Base-by-base conservation (phyloP, 2,329 filamentous ascomycete genomes). In the Thermothelomyces thermophilus region DNA sequence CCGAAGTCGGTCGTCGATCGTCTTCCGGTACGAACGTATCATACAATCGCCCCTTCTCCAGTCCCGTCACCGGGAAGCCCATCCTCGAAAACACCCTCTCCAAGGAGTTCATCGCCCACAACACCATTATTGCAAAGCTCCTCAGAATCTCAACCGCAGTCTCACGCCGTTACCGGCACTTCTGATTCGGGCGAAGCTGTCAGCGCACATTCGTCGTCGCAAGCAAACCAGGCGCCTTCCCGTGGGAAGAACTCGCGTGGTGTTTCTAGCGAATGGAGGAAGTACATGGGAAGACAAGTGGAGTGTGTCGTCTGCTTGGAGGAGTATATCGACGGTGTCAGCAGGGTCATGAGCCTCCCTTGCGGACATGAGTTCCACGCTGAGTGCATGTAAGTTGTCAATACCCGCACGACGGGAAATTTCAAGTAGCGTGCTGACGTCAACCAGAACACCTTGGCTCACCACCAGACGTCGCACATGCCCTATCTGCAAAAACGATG, bases 301-400 rank as follows among this genome's bases (percentile, higher is more conserved):
- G 93, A 98, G 67, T 98, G 93, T 64, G 91, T 96, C 11, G 91
- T 98, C 2, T 98, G 93, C 62, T 72, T 98, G 30, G 93, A 98
- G 64, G 93, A 98, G 65, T 98, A 97, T 63, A 76, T 95, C 19
- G 90, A 96, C 66, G 93, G 93, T 34, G 83, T 96, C 60, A 95
- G 90, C 66, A 82, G 83, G 62, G 91, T 98, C 34, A 98, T 98
- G 93, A 94, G 90, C 64, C 71, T 98, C 52, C 93, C 93, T 8
- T 98, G 93, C 68, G 93, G 93, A 31, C 93, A 98, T 66, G 93
- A 98, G 63, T 98, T 97, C 68, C 93, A 98, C 67, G 91, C 77
- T 24, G 90, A 95, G 65, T 98, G 93, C 90, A 97, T 98, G 90
- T 95, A 72, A 84, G 90, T 86, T 46, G 13, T 24, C 35, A 22